Percentiles rank a stretch among this genome's conserved stretches.
These are phyloP conservation scores for Elongisporangium anandrum DNA, from an alignment of 352 stramenopile genomes.

Conservation along the genomic window DNA sequence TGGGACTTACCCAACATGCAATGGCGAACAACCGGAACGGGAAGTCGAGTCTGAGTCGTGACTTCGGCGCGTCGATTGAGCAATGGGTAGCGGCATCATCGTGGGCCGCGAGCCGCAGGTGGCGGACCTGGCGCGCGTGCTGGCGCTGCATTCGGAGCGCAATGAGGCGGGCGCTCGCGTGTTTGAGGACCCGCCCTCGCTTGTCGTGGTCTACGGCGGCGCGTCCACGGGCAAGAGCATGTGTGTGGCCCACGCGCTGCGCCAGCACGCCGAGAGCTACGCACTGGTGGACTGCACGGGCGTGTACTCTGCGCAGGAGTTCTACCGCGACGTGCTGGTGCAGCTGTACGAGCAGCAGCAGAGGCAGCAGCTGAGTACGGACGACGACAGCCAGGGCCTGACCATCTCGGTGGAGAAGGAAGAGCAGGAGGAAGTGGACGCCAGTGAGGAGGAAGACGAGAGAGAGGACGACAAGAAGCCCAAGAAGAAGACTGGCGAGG, in stretches of 20 bases:
- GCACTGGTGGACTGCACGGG: slow-evolving; percentile 69
- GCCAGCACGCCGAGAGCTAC: slow-evolving; percentile 23
- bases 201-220: slow-evolving; percentile 68
- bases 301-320: slow-evolving; percentile 54
- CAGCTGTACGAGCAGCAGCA: slow-evolving; percentile 38
- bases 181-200: slow-evolving; percentile 39
- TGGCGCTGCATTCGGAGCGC: slow-evolving; percentile 27
- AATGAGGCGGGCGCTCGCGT: slow-evolving; percentile 8
- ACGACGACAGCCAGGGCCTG: slow-evolving; percentile 6
- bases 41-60: not conserved
- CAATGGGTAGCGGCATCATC: slow-evolving; percentile 13
- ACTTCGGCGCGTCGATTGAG: not conserved
- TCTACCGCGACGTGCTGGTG: slow-evolving; percentile 69
- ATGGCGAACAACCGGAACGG: not conserved
- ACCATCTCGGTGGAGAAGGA: slow-evolving; percentile 6
- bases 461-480: not conserved
- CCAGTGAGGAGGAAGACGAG: not conserved
- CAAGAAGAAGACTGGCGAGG: not conserved
- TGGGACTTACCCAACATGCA: not conserved
- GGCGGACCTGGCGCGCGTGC: slow-evolving; percentile 35
- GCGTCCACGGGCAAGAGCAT: slow-evolving; percentile 76
- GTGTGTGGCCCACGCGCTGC: slow-evolving; percentile 40
- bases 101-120: slow-evolving; percentile 51
- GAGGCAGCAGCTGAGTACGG: slow-evolving; percentile 3
- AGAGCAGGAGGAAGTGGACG: slow-evolving; percentile 3